A percentile compares a stretch with the other conserved stretches of the same genome.
Evolutionary conservation across 2,329 filamentous ascomycete species (phyloP).

Genomic region (Ophidiomyces ophidiicola): DNA sequence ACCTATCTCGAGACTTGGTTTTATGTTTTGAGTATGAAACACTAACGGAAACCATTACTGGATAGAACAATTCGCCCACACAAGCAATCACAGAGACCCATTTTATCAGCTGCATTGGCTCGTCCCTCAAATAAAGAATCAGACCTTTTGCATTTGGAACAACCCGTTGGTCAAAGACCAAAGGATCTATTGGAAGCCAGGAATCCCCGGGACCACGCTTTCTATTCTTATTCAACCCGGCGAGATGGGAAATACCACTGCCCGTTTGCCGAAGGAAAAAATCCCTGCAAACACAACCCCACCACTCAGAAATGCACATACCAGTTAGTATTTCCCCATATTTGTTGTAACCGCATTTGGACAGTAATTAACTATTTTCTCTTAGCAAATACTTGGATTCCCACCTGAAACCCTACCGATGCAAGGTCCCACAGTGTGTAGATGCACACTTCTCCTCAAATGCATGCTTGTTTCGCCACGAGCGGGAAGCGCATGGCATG

Average conservation of each 20-base stretch:
- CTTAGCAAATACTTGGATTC: conserved; percentile 91
- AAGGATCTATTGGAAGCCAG: conserved; percentile 30
- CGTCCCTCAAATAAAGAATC: conserved; percentile 28
- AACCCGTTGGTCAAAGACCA: conserved; percentile 22
- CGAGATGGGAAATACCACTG: conserved; percentile 82
- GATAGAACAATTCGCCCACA: conserved; percentile 30
- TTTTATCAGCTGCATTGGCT: conserved; percentile 24
- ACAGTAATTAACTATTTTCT: conserved; percentile 17
- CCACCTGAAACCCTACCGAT: conserved; percentile 90
- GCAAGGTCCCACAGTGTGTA: conserved; percentile 73
- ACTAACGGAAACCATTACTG: background rate
- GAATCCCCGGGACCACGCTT: conserved; percentile 33
- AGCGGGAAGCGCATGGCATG: conserved; percentile 90
- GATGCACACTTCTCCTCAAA: conserved; percentile 88
- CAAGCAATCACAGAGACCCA: conserved; percentile 29
- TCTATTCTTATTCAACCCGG: conserved; percentile 32
- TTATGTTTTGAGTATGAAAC: background rate
- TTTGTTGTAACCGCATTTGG: conserved; percentile 10
- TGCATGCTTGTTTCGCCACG: conserved; percentile 84
- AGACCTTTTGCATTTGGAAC: conserved; percentile 28
- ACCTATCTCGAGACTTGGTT: background rate
- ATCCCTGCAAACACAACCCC: conserved; percentile 74
- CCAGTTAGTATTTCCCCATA: conserved; percentile 53
- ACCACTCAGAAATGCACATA: conserved; percentile 99
- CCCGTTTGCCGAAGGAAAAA: conserved; percentile 58